Base-by-base conservation (phyloP, 768 basidiomycete species). In the Panellus pusillus region DNA sequence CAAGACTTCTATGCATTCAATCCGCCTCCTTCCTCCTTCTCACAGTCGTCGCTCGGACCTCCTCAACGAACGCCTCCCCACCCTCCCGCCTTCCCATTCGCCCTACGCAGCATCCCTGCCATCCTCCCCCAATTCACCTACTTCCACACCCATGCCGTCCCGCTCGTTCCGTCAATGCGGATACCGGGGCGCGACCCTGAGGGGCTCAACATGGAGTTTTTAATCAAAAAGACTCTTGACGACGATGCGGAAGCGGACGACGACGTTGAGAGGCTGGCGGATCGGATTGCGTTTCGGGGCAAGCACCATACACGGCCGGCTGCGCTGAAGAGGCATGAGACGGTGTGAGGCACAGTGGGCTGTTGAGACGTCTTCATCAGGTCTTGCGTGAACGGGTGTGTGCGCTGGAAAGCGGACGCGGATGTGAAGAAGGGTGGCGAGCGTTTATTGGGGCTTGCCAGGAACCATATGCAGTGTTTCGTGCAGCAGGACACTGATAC, bases 61-160 rank as follows among this genome's bases (percentile, higher is more conserved):
- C 20, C 74, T 76, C 44, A 92, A 92, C 70, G 89, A 91, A 66
- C 85, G 87, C 51, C 69, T 92, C 17, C 90, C 89, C 81, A 82
- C 70, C 68, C 78, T 60, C 66, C 73, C 46, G 40, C 60, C 58
- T 24, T 24, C 24, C 24, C 24, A 24, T 24, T 24, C 24, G 6
- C 24, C 24, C 24, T 24, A 24, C 24, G 24, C 24, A 58, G 52
- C 39, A 64, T 72, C 13, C 69, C 72, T 31, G 74, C 76, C 6
- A 74, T 78, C 50, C 83, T 84, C 64, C 76, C 86, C 52, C 24
- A 4, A 17, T 83, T 84, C 64, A 76, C 86, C 52, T 17, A 1
- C 29, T 7, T 40, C 54, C 8, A 24, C 50, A 12, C 45, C 55
- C 6, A 15, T 35, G 28, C 44, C 55, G 18, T 43, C 55, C 55